Base-by-base conservation (phyloP, 805 yeast species). In the Priceomyces fermenticarens region DNA sequence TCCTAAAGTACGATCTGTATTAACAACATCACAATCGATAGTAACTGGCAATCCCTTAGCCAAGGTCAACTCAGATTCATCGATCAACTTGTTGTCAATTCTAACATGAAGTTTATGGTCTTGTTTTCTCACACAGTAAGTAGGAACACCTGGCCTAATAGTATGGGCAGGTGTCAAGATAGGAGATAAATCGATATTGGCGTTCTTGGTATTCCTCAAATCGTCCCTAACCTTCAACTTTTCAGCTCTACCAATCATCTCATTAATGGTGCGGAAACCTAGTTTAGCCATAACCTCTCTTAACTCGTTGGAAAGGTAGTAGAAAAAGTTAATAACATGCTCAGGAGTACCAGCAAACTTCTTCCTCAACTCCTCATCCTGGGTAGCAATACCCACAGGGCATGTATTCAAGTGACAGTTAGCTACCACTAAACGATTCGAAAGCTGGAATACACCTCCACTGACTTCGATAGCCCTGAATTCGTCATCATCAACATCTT, bases 321-420 rank as follows among this genome's bases (percentile, higher is more conserved):
- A 91, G 78, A 93, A 93, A 77, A 91, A 93, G 76, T 91, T 91
- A 67, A 91, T 90, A 44, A 91, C 98, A 60, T 91, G 97, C 70
- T 91, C 99, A 39, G 99, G 99, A 38, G 97, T 90, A 60, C 99
- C 99, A 57, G 79, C 75, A 70, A 91, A 91, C 67, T 91, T 93
- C 68, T 80, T 80, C 69, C 99, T 81, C 52, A 91, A 76, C 51
- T 82, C 88, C 13, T 97, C 97, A 64, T 91, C 98, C 68, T 93
- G 99, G 25, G 99, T 91, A 35, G 99, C 99, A 71, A 91, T 87
- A 70, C 99, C 99, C 37, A 91, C 99, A 23, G 99, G 97, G 68
- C 99, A 91, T 30, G 96, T 80, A 70, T 88, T 87, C 45, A 87
- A 72, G 64, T 91, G 98, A 62, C 97, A 20, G 25, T 20, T 20